phyloP scores from a whole-genome alignment of 2,329 filamentous ascomycete species.

The Beauveria medogensis region DNA sequence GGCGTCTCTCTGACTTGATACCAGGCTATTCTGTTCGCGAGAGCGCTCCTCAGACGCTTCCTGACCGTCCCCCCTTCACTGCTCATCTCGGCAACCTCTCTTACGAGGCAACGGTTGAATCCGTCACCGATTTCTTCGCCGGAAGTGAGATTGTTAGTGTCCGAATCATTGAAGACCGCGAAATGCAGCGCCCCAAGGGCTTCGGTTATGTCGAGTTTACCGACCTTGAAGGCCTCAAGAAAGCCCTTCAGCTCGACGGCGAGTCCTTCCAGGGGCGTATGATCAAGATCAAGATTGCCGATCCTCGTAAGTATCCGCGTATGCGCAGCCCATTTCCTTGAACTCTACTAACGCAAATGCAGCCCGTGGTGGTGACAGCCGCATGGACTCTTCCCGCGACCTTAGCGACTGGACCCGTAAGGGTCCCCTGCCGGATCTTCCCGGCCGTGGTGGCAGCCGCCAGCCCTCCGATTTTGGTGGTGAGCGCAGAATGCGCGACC shows the following conservation, averaged over 20 bases:
- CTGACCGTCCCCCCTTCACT: slow-evolving; percentile 87
- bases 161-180: slow-evolving; percentile 92
- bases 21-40: slow-evolving; percentile 60
- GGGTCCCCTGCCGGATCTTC: slow-evolving; percentile 73
- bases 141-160: slow-evolving; percentile 83
- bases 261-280: slow-evolving; percentile 77
- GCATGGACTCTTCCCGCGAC: slow-evolving; percentile 61
- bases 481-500: slow-evolving; percentile 61
- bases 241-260: slow-evolving; percentile 77
- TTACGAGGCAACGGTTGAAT: slow-evolving; percentile 80
- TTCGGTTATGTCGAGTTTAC: slow-evolving; percentile 97
- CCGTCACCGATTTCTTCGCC: slow-evolving; percentile 78
- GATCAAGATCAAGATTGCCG: slow-evolving; percentile 90
- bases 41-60: slow-evolving; percentile 63
- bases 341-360: slow-evolving; percentile 27
- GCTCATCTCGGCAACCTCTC: slow-evolving; percentile 95
- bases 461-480: slow-evolving; percentile 41
- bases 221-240: slow-evolving; percentile 80
- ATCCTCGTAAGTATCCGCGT: slow-evolving; percentile 67
- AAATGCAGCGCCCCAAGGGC: slow-evolving; percentile 89
- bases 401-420: slow-evolving; percentile 88
- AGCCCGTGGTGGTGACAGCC: slow-evolving; percentile 74
- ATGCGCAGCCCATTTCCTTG: not conserved
- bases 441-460: slow-evolving; percentile 40
- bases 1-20: slow-evolving; percentile 15